Base-by-base conservation (phyloP, 78 protist genomes). In the Tieghemostelium lacteum region DNA sequence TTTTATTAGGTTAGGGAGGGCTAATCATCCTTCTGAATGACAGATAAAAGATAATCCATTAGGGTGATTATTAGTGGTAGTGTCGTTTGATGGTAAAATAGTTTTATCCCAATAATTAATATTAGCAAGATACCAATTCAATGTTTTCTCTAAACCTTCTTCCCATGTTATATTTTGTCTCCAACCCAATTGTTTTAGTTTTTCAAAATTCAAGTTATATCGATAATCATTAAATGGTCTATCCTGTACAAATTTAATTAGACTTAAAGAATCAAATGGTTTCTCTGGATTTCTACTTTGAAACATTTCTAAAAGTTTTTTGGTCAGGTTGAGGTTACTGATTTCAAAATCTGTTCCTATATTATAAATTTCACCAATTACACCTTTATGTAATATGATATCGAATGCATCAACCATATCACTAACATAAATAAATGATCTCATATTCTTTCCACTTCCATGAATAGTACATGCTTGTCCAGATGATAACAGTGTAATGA, bases 351-450 rank as follows among this genome's bases (percentile, higher is more conserved):
- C 87, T 2, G 97, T 71, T 26, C 98, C 99, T 20, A 97, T 86
- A 85, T 97, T 96, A 94, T 97, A 96, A 14, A 73, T 36, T 50
- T 60, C 50, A 0, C 40, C 74, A 33, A 54, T 54, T 17, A 28
- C 37, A 3, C 74, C 73, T 1, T 36, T 61, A 14, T 45, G 34
- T 16, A 60, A 96, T n/a, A 98, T 37, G 37, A 49, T 49, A 45
- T 96, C 97, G 36, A 97, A 97, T 1, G 97, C 99, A 14, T 22
- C 8, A 14, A 87, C 92, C 0, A 94, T 98, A 69, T 97, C 99
- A 7, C 14, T 42, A 2, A 95, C 94, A 74, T 96, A 75, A 26
- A 97, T 19, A 75, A 54, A 97, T 34, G 85, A 75, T 50, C 98
- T 73, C 26, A n/a, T 1, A 73, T 94, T 86, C 10, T 28, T 2